phyloP scores from a whole-genome alignment of 192 early-diverging fungal species.

The Backusella circina region DNA sequence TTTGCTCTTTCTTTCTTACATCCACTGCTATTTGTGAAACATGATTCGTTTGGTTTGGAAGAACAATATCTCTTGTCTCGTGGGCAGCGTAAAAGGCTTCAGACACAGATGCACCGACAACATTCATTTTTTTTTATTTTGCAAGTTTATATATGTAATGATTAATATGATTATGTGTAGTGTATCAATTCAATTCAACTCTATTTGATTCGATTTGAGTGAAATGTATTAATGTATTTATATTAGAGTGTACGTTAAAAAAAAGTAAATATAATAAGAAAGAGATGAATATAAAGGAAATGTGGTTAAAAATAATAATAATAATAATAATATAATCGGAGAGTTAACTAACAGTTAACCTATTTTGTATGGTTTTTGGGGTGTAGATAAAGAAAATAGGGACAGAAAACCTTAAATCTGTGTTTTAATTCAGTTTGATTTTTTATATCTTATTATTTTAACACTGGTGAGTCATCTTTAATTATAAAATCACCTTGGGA shows the following conservation, averaged over 20 bases:
- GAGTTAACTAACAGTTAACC: background rate
- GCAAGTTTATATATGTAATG: background rate
- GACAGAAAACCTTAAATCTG: background rate
- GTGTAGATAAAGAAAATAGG: background rate
- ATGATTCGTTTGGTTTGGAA: constrained; percentile 82
- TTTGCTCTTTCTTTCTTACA: constrained; percentile 45
- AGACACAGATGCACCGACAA: constrained; percentile 48
- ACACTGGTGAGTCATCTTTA: background rate
- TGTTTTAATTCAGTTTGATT: background rate
- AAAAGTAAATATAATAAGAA: background rate
- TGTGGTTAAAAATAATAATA: background rate
- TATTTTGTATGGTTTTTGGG: background rate
- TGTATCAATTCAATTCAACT: background rate
- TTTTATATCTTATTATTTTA: background rate
- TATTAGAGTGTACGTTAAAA: too few relatives aligned
- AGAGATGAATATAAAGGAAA: background rate
- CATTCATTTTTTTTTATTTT: constrained; percentile 37
- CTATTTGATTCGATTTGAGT: background rate
- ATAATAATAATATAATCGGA: background rate
- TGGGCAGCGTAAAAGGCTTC: constrained; percentile 39
- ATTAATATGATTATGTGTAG: background rate
- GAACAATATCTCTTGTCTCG: constrained; percentile 75
- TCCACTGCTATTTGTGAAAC: constrained; percentile 91
- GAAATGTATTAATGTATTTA: background rate
- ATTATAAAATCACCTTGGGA: background rate